Conservation (phyloP, 805 yeast species). For the Scheffersomyces ergatensis region DNA sequence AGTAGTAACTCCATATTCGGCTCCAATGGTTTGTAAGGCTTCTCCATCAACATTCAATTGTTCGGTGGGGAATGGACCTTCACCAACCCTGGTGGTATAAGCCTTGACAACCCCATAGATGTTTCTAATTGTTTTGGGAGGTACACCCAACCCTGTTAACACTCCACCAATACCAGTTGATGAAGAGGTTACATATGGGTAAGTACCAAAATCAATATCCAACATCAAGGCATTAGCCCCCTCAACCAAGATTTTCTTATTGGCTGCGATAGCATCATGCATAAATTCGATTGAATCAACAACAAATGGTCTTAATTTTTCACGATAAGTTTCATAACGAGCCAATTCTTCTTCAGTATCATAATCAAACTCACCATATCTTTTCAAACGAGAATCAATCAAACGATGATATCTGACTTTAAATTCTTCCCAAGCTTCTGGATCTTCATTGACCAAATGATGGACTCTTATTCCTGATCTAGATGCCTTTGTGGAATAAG, state of each 20-base stretch:
- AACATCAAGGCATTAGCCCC: constrained; percentile 99
- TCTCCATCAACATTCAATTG: constrained; percentile 88
- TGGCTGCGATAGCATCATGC: constrained; percentile 69
- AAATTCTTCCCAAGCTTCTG: constrained; percentile 91
- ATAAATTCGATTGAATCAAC: constrained; percentile 87
- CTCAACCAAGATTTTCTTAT: constrained; percentile 89
- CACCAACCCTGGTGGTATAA: constrained; percentile 98
- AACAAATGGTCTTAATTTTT: constrained; percentile 80
- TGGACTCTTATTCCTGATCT: constrained; percentile 97
- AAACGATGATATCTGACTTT: constrained; percentile 73
- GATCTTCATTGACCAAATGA: constrained; percentile 86
- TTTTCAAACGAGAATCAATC: constrained; percentile 74
- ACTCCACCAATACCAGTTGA: constrained; percentile 98
- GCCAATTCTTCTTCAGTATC: constrained; percentile 79
- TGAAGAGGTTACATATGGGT: constrained; percentile 95
- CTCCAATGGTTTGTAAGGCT: constrained; percentile 85
- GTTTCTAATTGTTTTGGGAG: constrained; percentile 80
- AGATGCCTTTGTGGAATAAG: constrained; percentile 94
- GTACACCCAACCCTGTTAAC: constrained; percentile 91
- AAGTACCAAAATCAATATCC: constrained; percentile 96
- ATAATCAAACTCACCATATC: constrained; percentile 92
- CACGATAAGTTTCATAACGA: constrained; percentile 72
- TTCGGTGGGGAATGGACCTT: constrained; percentile 99
- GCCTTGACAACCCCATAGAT: constrained; percentile 97
- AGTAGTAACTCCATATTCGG: constrained; percentile 96